Base-by-base conservation (phyloP, 371 early-diverging fungal species). In the Mucor irregularis region DNA sequence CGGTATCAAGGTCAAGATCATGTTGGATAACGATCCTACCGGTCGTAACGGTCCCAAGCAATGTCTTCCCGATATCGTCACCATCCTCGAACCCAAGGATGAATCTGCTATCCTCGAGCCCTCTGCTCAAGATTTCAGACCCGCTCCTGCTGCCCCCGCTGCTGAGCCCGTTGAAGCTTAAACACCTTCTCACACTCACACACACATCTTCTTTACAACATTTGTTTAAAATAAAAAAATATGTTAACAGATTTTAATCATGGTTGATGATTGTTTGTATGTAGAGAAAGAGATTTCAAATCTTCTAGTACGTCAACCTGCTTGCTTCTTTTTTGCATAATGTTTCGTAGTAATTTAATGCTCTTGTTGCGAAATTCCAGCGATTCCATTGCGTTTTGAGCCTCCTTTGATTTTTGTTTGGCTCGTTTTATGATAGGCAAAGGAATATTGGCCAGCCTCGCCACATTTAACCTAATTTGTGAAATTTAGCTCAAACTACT, bases 1-100 rank as follows among this genome's bases (percentile, higher is more conserved):
- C 57, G 99, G 99, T 82, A 93, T 99, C 83, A 98, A 99, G 90
- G 99, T 99, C 82, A 96, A 97, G 90, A 99, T 99, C 78, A 99
- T 99, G 99, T 86, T 96, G 64, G 96, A 93, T 63, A 85, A 85
- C 74, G 99, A 99, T 83, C 98, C 98, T 49, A 88, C 88, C 60
- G 99, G 99, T 74, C 94, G 92, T 76, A 73, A 81, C 61, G 99
- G 99, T 61, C 98, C 99, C 78, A 93, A 91, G 89, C 92, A 85
- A 74, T 87, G 95, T 63, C 89, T 99, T 56, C 97, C 99, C 66
- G 99, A 99, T 80, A 85, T 90, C 63, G 95, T 99, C 71, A 98
- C 90, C 78, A 96, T 99, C 82, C 84, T 95, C 26, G 87, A 91
- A 67, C 91, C 92, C 77, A 93, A 96, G 89, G 94, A 93, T 56